Percentiles rank a stretch among this genome's conserved stretches.
phyloP scores from a whole-genome alignment of 2,329 filamentous ascomycete genomes.

The Trichophyton equinum region DNA sequence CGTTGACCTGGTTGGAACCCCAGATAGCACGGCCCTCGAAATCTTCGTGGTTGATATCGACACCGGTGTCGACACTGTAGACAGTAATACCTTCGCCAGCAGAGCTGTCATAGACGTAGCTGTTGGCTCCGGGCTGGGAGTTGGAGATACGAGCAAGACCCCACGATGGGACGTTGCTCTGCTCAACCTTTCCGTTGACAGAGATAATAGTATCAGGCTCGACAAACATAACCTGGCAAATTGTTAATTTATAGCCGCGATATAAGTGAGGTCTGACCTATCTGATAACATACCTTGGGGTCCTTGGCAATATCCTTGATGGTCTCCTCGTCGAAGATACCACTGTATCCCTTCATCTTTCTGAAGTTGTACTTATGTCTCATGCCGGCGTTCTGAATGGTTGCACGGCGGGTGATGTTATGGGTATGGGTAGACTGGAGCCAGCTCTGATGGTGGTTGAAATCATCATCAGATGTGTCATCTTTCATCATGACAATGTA shows the following conservation, averaged over 20 bases:
- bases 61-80: conserved; percentile 30
- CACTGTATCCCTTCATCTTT: conserved; percentile 6
- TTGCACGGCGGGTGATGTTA: conserved; percentile 2
- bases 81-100: conserved; percentile 25
- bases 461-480: not conserved
- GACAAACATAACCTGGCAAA: conserved; percentile 13
- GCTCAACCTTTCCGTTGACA: conserved; percentile 5
- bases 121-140: conserved; percentile 13
- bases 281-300: conserved; percentile 6
- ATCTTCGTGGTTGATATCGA: conserved; percentile 24
- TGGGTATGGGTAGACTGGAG: conserved; percentile 2
- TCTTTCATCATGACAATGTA: conserved; percentile 10
- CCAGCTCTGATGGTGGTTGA: conserved; percentile 6
- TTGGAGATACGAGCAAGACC: conserved; percentile 27
- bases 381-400: not conserved
- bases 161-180: conserved; percentile 22
- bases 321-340: conserved; percentile 5
- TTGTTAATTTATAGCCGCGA: conserved; percentile 11
- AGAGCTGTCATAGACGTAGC: conserved; percentile 26
- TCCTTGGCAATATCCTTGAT: conserved; percentile 8
- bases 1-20: conserved; percentile 24
- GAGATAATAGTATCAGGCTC: conserved; percentile 8
- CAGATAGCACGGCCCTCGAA: conserved; percentile 27
- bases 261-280: not conserved
- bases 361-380: conserved; percentile 4